Evolutionary conservation across 1,284 basidiomycete species (phyloP), one percentile per base, ranked within the genome.

Genomic region (Malassezia furfur): DNA sequence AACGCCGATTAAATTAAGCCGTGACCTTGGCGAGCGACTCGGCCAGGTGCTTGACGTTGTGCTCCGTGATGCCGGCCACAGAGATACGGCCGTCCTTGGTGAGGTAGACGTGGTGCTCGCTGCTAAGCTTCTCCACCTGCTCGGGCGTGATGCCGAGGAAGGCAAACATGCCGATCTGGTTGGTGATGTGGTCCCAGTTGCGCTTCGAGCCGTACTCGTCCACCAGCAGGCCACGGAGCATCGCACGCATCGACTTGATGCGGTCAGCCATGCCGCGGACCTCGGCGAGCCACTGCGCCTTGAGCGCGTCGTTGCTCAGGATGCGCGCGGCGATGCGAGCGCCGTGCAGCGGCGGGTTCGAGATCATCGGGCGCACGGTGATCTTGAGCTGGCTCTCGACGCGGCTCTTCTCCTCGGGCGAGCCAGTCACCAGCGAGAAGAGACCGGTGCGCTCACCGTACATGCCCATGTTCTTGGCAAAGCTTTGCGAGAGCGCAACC

Each of bases 341-440:
- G 32, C 77, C 77, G 66, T 98, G 90, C 44, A 91, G 78, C 17
- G 94, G 93, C 51, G 93, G 94, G 81, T 96, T 96, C 56, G 93
- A 98, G 81, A 98, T 98, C 82, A 96, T 85, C 37, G 93, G 94
- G 32, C 94, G 87, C 64, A 99, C 86, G 66, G 96, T 80, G 68
- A 96, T 94, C 82, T 96, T 96, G 60, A 74, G 53, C 65, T 73
- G 72, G 56, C 64, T 66, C 61, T 73, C 71, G n/a, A 74, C 71
- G 47, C 72, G 66, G 3, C 63, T 65, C 46, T 62, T 61, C 64
- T 73, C 72, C 36, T 74, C 72, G 9, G 63, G 47, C 60, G 65
- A 64, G 36, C 63, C 70, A 34, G 64, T 67, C 31, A 76, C 70
- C 15, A 64, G 48, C 25, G 62, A 62, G 62, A 64, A 65, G 25